phyloP scores from a whole-genome alignment of 2,329 filamentous ascomycete genomes.

The Apiospora hydei region DNA sequence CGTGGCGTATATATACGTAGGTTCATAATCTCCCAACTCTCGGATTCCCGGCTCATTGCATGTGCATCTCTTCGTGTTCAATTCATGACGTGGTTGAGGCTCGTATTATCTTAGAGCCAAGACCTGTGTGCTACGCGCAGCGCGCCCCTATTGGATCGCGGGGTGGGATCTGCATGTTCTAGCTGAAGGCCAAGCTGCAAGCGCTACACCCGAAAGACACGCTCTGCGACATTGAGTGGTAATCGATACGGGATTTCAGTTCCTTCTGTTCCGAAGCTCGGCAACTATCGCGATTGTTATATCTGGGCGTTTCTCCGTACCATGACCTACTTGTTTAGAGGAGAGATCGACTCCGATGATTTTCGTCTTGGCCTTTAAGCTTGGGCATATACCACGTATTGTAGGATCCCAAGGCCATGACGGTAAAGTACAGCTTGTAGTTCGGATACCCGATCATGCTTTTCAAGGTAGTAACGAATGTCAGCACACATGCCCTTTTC shows the following conservation, averaged over 20 bases:
- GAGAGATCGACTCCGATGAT: neutral
- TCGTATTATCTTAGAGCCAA: constrained; percentile 16
- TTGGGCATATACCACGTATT: neutral
- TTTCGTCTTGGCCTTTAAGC: neutral
- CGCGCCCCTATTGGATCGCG: neutral
- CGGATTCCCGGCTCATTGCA: neutral
- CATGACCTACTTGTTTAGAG: neutral
- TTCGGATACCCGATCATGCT: neutral
- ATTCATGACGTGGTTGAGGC: constrained; percentile 10
- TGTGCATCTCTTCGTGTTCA: neutral
- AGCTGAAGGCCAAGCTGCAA: constrained; percentile 14
- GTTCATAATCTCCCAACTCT: neutral
- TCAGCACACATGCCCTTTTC: neutral
- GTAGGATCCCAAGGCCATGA: neutral
- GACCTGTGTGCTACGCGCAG: neutral
- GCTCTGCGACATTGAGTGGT: neutral
- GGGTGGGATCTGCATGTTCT: neutral
- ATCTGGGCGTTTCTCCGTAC: too few relatives aligned
- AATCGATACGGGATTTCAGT: neutral
- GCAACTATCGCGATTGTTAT: neutral
- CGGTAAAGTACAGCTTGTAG: neutral
- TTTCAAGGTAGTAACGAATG: neutral
- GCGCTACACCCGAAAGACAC: neutral
- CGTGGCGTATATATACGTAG: neutral
- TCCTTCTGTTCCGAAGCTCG: neutral